Evolutionary conservation across 2,329 filamentous ascomycete genomes (phyloP), one percentile per base, ranked within the genome.

Genomic region (Alternaria atra): DNA sequence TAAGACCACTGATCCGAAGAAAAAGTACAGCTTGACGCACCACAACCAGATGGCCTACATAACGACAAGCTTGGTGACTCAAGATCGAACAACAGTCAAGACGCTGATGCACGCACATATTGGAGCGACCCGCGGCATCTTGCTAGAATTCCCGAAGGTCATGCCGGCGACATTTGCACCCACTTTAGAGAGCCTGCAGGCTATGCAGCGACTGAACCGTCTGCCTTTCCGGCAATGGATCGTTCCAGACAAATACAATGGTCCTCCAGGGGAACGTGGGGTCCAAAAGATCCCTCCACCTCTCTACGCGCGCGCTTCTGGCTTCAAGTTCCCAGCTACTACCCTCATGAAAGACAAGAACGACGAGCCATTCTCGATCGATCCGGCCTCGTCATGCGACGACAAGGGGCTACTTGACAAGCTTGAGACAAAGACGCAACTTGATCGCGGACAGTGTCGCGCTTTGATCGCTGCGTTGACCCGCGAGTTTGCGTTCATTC

Each of bases 401-500:
- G 61, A 73, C n/a, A 7, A 37, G 27, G 3, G 29, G 1, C n/a
- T 73, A 7, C 25, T 77, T 4, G 17, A 59, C 0, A 46, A 68
- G 4, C 46, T 74, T 1, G 63, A 64, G 6, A 13, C 15, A 1
- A 50, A 48, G 7, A 72, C 69, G 0, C 58, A 55, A 2, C 81
- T 91, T 0, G 89, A 91, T 63, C 57, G 68, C 9, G 78, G 76
- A 2, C 83, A 84, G 66, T 83, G 84, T 5, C 59, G 66, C 4
- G 86, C 87, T 2, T 73, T 91, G 0, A 64, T 89, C 0, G 77
- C 82, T 17, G 82, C 86, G 3, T 74, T 91, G 0, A 81, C 79
- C 0, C 80, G 83, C 1, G 81, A 82, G 34, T 73, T 90, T 8
- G 84, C 87, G 1, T 79, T 91, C 5, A 89, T 91, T 10, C 89